Conservation (phyloP, 352 stramenopile genomes). For the Phytophthora fragariaefolia region DNA sequence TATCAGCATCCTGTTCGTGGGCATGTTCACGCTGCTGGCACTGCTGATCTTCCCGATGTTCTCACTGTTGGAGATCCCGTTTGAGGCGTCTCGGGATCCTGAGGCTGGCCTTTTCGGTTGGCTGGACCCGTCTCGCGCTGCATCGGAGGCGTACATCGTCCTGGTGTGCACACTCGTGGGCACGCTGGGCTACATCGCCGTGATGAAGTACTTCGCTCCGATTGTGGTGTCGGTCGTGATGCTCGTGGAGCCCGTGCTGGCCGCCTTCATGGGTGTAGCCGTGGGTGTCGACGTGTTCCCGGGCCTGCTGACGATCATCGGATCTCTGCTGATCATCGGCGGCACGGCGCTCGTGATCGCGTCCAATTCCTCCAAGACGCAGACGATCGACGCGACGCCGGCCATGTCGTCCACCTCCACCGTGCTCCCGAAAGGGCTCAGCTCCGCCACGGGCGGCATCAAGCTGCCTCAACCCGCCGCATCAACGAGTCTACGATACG, state of each 20-base stretch:
- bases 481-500: constrained; percentile 32
- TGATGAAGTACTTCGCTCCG: constrained; percentile 93
- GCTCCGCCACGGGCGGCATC: constrained; percentile 30
- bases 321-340: constrained; percentile 70
- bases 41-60: constrained; percentile 77
- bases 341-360: constrained; percentile 77
- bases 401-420: constrained; percentile 66
- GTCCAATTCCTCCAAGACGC: constrained; percentile 75
- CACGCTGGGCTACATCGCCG: constrained; percentile 86
- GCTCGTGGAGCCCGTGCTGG: constrained; percentile 88
- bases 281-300: constrained; percentile 82
- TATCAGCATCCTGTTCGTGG: constrained; percentile 65
- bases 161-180: constrained; percentile 88
- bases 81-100: constrained; percentile 75
- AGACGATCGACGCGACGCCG: constrained; percentile 86
- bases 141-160: constrained; percentile 85
- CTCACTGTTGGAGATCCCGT: constrained; percentile 64
- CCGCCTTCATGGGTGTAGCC: constrained; percentile 74
- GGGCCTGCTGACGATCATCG: constrained; percentile 67
- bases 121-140: constrained; percentile 69
- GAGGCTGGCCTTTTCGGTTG: constrained; percentile 87
- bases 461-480: constrained; percentile 28
- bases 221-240: constrained; percentile 91
- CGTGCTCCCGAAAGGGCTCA: constrained; percentile 49
- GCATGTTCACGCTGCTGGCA: constrained; percentile 71